Evolutionary conservation across 2,329 filamentous ascomycete species (phyloP).

Genomic region (Aspergillus fijiensis): DNA sequence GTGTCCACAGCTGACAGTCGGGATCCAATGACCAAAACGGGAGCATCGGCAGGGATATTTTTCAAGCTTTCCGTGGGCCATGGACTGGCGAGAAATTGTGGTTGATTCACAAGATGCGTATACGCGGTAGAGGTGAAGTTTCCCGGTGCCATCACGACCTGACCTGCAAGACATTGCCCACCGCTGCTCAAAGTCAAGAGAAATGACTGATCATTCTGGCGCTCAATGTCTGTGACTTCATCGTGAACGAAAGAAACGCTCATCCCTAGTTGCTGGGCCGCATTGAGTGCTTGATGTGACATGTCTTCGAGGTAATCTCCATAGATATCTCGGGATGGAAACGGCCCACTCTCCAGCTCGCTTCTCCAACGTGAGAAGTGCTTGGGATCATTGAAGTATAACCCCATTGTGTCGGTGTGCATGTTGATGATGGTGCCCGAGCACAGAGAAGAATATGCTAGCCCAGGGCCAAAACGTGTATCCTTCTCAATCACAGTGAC

Average conservation of each 20-base stretch:
- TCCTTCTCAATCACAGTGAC: constrained; percentile 7
- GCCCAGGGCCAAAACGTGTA: constrained; percentile 1
- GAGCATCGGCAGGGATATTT: constrained; percentile 5
- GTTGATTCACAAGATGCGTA: constrained; percentile 8
- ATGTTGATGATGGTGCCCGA: constrained; percentile 12
- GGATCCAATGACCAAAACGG: constrained; percentile 11
- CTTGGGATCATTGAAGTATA: constrained; percentile 9
- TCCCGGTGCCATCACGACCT: constrained; percentile 7
- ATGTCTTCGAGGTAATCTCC: constrained; percentile 11
- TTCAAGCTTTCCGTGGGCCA: constrained; percentile 12
- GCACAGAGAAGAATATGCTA: constrained; percentile 9
- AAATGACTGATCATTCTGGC: constrained; percentile 6
- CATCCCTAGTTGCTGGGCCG: constrained; percentile 2
- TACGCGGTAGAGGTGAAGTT: constrained; percentile 9
- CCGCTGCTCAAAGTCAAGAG: constrained; percentile 1
- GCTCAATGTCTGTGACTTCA: constrained; percentile 9
- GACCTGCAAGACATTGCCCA: background rate
- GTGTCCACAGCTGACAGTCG: constrained; percentile 13
- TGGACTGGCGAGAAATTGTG: constrained; percentile 10
- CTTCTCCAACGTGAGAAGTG: constrained; percentile 10
- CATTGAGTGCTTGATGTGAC: constrained; percentile 5
- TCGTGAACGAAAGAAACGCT: constrained; percentile 7
- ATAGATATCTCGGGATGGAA: constrained; percentile 10
- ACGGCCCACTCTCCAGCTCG: constrained; percentile 1
- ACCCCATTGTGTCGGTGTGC: constrained; percentile 13